Conservation (phyloP, 768 basidiomycete genomes). For the Boletus reticulatus region DNA sequence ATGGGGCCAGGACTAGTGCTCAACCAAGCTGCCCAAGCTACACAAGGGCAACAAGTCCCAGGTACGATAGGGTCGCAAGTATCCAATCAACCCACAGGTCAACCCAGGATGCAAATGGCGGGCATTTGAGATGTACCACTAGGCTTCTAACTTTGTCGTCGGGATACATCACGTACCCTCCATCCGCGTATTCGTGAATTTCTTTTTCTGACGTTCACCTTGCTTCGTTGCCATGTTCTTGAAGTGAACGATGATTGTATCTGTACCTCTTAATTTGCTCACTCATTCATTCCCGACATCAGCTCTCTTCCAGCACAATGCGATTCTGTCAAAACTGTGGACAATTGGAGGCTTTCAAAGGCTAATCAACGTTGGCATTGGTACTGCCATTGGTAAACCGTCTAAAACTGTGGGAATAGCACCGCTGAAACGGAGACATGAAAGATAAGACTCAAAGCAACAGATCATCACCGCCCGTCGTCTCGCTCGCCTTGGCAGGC, state of each 20-base stretch:
- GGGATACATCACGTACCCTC: not conserved
- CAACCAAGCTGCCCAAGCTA: slow-evolving; percentile 30
- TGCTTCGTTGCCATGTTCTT: slow-evolving; percentile 26
- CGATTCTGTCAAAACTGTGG: slow-evolving; percentile 16
- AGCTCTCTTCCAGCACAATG: slow-evolving; percentile 17
- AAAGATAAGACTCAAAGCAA: slow-evolving; percentile 32
- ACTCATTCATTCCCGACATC: slow-evolving; percentile 15
- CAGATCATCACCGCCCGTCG: slow-evolving; percentile 38
- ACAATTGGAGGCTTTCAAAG: slow-evolving; percentile 8
- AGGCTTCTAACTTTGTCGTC: not conserved
- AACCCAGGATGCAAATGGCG: slow-evolving; percentile 36
- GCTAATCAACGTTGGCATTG: not conserved
- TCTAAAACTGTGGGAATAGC: slow-evolving; percentile 6
- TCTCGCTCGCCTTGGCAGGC: slow-evolving; percentile 15
- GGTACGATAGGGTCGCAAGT: slow-evolving; percentile 29
- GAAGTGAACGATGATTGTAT: slow-evolving; percentile 39
- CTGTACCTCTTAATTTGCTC: slow-evolving; percentile 37
- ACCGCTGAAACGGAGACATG: not conserved
- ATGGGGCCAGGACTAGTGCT: slow-evolving; percentile 48
- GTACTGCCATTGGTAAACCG: slow-evolving; percentile 1
- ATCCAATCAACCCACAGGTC: slow-evolving; percentile 24
- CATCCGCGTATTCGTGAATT: slow-evolving; percentile 5
- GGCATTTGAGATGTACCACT: slow-evolving; percentile 29
- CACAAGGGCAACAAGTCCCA: slow-evolving; percentile 40
- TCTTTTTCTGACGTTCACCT: slow-evolving; percentile 20